phyloP scores from a whole-genome alignment of 306 rosid genomes.

The Cajanus cajan region DNA sequence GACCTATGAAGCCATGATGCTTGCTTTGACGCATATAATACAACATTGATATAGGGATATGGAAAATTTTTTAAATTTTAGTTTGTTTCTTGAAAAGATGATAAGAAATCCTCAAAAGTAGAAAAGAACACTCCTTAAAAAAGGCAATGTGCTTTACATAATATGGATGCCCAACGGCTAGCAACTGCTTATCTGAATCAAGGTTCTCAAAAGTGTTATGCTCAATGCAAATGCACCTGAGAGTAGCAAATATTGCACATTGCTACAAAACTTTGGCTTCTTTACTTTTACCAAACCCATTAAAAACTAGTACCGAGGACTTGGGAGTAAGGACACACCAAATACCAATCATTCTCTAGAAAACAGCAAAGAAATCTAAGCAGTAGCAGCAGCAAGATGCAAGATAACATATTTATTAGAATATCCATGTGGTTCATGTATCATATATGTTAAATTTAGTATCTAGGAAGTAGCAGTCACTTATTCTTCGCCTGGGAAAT shows the following conservation, averaged over 20 bases:
- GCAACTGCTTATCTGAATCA: neutral
- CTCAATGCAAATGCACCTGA: neutral
- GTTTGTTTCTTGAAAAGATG: neutral
- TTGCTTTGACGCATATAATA: too few species aligned
- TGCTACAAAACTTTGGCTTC: neutral
- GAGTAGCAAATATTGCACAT: neutral
- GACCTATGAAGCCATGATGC: too few species aligned
- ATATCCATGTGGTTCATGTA: neutral
- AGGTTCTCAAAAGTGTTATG: neutral
- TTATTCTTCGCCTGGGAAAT: neutral
- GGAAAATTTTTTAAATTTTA: too few species aligned
- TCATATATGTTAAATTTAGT: neutral
- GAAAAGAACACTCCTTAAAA: neutral
- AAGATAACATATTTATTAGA: neutral
- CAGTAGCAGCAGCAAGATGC: neutral
- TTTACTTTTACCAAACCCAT: neutral
- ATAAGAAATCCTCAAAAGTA: neutral
- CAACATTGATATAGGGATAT: too few species aligned
- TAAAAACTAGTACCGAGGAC: neutral
- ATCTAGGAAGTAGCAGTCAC: neutral
- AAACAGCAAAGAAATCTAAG: neutral
- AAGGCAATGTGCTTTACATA: neutral
- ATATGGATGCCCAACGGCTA: neutral
- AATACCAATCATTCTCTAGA: neutral
- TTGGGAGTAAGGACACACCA: neutral